A percentile compares a stretch with the other conserved stretches of the same genome.
Evolutionary conservation across 192 early-diverging fungal genomes (phyloP).

Genomic region (Funneliformis geosporum): DNA sequence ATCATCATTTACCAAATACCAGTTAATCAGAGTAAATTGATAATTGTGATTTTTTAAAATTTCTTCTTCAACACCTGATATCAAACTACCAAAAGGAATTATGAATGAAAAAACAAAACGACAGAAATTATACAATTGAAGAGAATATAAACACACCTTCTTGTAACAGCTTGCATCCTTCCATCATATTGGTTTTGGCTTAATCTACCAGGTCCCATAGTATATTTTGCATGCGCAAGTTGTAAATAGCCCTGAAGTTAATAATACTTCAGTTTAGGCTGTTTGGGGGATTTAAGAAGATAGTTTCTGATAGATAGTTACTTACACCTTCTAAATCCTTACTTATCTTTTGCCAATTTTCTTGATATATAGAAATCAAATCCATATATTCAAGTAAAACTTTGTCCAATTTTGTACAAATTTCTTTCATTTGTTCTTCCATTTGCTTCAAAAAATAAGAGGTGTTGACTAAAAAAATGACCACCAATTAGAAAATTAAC

Average conservation of each 20-base stretch:
- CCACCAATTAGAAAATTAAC: too few relatives aligned
- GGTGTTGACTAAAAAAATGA: too few relatives aligned
- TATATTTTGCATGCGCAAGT: constrained; percentile 50
- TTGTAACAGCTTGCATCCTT: constrained; percentile 43
- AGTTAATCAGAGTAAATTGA: constrained; percentile 5
- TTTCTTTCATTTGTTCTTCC: constrained; percentile 6
- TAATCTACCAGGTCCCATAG: constrained; percentile 44
- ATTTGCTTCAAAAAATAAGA: background rate
- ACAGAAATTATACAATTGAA: background rate
- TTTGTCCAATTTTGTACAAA: constrained; percentile 34
- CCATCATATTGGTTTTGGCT: constrained; percentile 44
- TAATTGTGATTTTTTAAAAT: background rate
- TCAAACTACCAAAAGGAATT: background rate
- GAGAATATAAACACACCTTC: constrained; percentile 33
- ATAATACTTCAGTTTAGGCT: background rate
- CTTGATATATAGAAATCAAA: constrained; percentile 28
- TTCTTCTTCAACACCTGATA: background rate
- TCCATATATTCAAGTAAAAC: constrained; percentile 30
- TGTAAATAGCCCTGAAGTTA: constrained; percentile 40
- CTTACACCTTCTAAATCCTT: constrained; percentile 35
- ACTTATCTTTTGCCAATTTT: constrained; percentile 33
- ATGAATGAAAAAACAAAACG: background rate
- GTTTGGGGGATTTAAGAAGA: background rate
- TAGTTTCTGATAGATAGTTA: background rate
- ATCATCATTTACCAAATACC: background rate